These are phyloP conservation scores for Rehmannia glutinosa DNA, from an alignment of 257 asterid species.

Conservation along the genomic window DNA sequence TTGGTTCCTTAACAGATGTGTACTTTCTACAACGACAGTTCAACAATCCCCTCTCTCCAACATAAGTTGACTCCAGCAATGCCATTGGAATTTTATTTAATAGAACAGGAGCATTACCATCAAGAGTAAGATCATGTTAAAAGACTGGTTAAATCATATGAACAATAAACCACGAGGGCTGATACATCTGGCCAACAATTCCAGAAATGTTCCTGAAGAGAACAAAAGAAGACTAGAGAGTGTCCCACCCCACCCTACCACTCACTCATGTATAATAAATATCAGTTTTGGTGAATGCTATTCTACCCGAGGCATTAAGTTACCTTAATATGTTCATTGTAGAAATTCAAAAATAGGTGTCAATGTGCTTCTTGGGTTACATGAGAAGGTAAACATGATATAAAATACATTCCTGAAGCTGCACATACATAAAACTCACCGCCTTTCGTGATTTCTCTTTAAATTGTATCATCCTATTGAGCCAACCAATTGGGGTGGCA, in stretches of 20 bases:
- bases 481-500: constrained; percentile 93
- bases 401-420: background rate
- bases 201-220: too few relatives aligned
- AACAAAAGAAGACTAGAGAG: too few relatives aligned
- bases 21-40: too few relatives aligned
- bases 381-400: background rate
- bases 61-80: too few relatives aligned
- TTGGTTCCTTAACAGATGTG: too few relatives aligned
- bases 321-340: background rate
- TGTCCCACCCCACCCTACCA: background rate
- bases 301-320: background rate
- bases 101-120: too few relatives aligned
- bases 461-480: constrained; percentile 91
- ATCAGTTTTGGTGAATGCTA: background rate
- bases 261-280: background rate
- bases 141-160: too few relatives aligned
- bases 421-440: constrained; percentile 46
- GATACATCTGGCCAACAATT: too few relatives aligned
- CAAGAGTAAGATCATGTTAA: too few relatives aligned
- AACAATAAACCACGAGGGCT: too few relatives aligned
- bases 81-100: too few relatives aligned
- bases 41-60: too few relatives aligned
- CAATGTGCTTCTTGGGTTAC: background rate
- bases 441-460: constrained; percentile 90
- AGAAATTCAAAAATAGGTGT: background rate